Base-by-base conservation (phyloP, 139 green algal genomes). In the Chlorella sp. region DNA sequence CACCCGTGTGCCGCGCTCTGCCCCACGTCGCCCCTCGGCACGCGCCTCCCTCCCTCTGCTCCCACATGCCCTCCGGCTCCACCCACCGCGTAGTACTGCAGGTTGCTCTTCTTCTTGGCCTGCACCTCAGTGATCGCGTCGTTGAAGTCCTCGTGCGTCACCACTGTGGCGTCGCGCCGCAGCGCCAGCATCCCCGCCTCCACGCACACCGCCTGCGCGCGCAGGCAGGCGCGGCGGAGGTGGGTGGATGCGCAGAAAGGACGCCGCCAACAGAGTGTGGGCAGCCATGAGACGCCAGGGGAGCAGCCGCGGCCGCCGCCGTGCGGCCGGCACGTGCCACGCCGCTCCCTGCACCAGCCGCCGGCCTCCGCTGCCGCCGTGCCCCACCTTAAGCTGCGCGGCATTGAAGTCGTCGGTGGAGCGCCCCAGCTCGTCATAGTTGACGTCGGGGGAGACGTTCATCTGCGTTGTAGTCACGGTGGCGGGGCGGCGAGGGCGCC, bases 321-420 rank as follows among this genome's bases (percentile, higher is more conserved):
- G 25, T n/a, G n/a, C n/a, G n/a, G n/a, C n/a, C n/a, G n/a, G n/a
- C n/a, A n/a, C n/a, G n/a, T n/a, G n/a, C n/a, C n/a, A n/a, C n/a
- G n/a, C n/a, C n/a, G n/a, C n/a, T n/a, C n/a, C n/a, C n/a, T n/a
- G n/a, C n/a, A n/a, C n/a, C n/a, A n/a, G n/a, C n/a, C n/a, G n/a
- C n/a, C n/a, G n/a, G n/a, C n/a, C n/a, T n/a, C n/a, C n/a, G n/a
- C n/a, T n/a, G n/a, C n/a, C n/a, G n/a, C n/a, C n/a, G n/a, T n/a
- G n/a, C n/a, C 90, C 92, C 45, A 90, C 92, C 76, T 92, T 93
- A 46, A 95, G 79, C 86, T 98, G 95, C 48, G 96, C 96, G 8
- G 94, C 96, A 80, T 99, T 99, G 88, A 99, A 99, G 88, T 99
- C 96, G 66, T 99, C 96, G 12, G 95, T 97, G 67, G 80, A 93